Evolutionary conservation across 352 stramenopile genomes (phyloP), one percentile per base, ranked within the genome.

Genomic region (Thraustochytrium striatum): DNA sequence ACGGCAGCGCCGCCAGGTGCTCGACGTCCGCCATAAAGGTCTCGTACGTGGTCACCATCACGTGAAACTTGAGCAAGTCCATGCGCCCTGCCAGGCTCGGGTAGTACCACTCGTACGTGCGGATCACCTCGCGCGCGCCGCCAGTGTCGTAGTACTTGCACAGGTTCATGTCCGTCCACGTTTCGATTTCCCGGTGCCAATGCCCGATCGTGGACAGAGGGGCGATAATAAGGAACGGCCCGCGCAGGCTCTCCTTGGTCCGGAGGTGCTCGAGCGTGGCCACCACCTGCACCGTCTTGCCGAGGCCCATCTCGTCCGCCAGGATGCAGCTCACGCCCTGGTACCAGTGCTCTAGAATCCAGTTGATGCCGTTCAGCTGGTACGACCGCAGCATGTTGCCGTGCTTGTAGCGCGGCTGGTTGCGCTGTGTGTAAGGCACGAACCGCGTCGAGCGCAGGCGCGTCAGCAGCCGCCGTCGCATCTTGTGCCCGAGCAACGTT

Each of bases 261-360:
- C 90, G 91, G 39, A 99, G 85, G 82, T 99, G 95, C 82, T 99
- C 72, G 9, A 85, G 57, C 21, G 52, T 85, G 9, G 78, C 39
- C 16, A 85, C 47, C 0, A 73, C 82, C 57, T 86, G 84, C 41
- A 95, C 89, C 16, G 92, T 97, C 83, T 97, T 97, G 30, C 92
- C 92, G 30, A 97, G 87, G 32, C 92, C 92, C 92, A 96, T 97
- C 68, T 96, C 91, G 62, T 97, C 91, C 3, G 91, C 92, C 57
- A 98, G 85, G 81, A 99, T 99, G 50, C 96, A 96, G 86, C 99
- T 99, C 61, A 99, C 85, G 44, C 97, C 95, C 78, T 86, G 53
- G 82, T 98, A 91, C 62, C 97, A 97, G 33, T 99, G 88, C 47
- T 96, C 94, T 47, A 99, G 96, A 94, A 99, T 98, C 96, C 96